Evolutionary conservation across 805 yeast species (phyloP), one percentile per base, ranked within the genome.

Genomic region (Wickerhamiella bombiphila): DNA sequence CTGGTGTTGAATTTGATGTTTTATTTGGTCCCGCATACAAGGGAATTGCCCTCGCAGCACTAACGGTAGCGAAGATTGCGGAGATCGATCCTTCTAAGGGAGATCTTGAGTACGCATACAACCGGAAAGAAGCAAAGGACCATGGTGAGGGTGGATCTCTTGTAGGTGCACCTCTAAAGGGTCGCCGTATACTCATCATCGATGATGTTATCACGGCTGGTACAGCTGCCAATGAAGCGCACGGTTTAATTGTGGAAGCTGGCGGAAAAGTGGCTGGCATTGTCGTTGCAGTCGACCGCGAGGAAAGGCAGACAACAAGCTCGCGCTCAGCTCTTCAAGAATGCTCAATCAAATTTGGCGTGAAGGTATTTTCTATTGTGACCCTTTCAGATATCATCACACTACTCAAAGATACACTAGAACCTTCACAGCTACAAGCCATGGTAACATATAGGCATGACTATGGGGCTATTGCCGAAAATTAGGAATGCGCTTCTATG

Each of bases 191-290:
- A 18, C 64, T 91, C 51, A 81, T 91, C 51, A 83, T 88, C 44
- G 98, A 91, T 59, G 98, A 88, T 53, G 96, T 91, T 31, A 86
- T 88, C 76, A 88, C 97, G 42, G 97, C 97, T 1, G 98, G 98
- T 29, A 91, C 97, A 42, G 97, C 98, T 35, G 85, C 86, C 56
- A 80, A 80, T 51, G 97, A 91, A 62, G 96, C 97, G 0, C 80
- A 81, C 51, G 73, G 69, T 35, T 79, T 91, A 52, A 83, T 91
- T 50, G 60, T 61, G 19, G 60, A 52, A 19, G 88, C 75, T 47
- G 64, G 70, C 25, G 98, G 95, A 35, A 53, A 61, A 11, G 78
- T 83, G 17, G 80, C 75, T 34, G 97, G 93, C 6, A 72, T 83
- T 40, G 76, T 85, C 42, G 81, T 91, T 53, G 94, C 95, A 5